Conservation (phyloP, 345 rosid species). For the Citrus maxima region DNA sequence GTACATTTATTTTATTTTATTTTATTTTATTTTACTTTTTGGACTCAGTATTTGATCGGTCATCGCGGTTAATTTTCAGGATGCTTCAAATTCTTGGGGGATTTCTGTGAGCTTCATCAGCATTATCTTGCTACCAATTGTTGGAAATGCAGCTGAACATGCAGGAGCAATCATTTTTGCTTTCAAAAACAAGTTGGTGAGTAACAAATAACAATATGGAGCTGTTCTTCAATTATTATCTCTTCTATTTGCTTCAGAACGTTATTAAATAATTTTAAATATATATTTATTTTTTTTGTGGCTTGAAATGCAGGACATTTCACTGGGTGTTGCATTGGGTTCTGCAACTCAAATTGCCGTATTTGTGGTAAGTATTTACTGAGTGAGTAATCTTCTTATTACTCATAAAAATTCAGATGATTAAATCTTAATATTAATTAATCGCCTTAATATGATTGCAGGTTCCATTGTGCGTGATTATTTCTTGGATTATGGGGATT, state of each 20-base stretch:
- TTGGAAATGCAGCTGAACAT: constrained; percentile 95
- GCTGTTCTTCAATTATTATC: neutral
- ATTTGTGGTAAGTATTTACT: constrained; percentile 61
- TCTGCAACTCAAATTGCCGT: constrained; percentile 81
- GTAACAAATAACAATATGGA: neutral
- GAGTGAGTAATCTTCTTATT: neutral
- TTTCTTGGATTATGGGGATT: constrained; percentile 73
- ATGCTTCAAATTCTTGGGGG: constrained; percentile 84
- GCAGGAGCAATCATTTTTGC: constrained; percentile 96
- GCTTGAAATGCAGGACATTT: constrained; percentile 56
- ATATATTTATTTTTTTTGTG: neutral
- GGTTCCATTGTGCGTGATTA: constrained; percentile 71
- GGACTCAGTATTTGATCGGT: neutral
- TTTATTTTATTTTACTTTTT: neutral
- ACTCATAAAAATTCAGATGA: neutral
- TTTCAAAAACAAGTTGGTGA: constrained; percentile 82
- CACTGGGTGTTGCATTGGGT: constrained; percentile 85
- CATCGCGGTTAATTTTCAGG: constrained; percentile 27
- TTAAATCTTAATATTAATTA: neutral
- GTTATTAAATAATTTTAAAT: neutral
- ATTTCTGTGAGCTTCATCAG: constrained; percentile 86
- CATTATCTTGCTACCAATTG: constrained; percentile 83
- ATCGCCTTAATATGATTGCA: constrained; percentile 9
- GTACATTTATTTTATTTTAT: neutral
- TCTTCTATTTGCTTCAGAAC: neutral